A percentile compares a stretch with the other conserved stretches of the same genome.
phyloP scores from a whole-genome alignment of 495 filamentous ascomycete species.

The Aspergillus leporis region DNA sequence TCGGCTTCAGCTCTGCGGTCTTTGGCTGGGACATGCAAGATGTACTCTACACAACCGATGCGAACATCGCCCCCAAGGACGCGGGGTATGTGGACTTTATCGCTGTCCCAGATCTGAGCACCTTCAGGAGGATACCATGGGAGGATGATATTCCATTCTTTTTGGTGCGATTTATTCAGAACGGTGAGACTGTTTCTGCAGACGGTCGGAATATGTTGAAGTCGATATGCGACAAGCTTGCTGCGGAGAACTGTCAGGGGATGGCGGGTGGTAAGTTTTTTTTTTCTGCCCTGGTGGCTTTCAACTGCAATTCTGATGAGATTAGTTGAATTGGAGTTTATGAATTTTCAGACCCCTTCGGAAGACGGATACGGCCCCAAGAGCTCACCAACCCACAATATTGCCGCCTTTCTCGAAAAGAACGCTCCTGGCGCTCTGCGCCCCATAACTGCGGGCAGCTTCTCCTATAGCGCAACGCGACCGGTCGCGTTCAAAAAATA shows the following conservation, averaged over 20 bases:
- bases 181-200: constrained; percentile 59
- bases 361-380: constrained; percentile 35
- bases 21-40: constrained; percentile 99
- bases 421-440: constrained; percentile 68
- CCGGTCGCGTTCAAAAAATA: constrained; percentile 87
- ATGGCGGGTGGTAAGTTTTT: constrained; percentile 75
- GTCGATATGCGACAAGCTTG: constrained; percentile 61
- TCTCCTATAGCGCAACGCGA: constrained; percentile 86
- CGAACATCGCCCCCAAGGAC: constrained; percentile 79
- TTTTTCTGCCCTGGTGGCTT: background rate
- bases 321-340: constrained; percentile 91
- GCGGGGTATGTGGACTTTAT: constrained; percentile 87
- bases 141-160: constrained; percentile 91
- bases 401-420: constrained; percentile 65
- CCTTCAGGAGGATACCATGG: constrained; percentile 85
- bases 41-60: constrained; percentile 74
- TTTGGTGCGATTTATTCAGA: constrained; percentile 72
- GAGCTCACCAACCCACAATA: constrained; percentile 57
- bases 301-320: background rate
- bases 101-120: constrained; percentile 72
- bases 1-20: constrained; percentile 92
- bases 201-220: constrained; percentile 75
- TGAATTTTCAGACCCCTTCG: constrained; percentile 73
- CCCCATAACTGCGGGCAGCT: constrained; percentile 84
- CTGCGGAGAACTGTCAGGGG: constrained; percentile 61